Conservation (phyloP, 306 rosid genomes). For the Cucurbita maxima region DNA sequence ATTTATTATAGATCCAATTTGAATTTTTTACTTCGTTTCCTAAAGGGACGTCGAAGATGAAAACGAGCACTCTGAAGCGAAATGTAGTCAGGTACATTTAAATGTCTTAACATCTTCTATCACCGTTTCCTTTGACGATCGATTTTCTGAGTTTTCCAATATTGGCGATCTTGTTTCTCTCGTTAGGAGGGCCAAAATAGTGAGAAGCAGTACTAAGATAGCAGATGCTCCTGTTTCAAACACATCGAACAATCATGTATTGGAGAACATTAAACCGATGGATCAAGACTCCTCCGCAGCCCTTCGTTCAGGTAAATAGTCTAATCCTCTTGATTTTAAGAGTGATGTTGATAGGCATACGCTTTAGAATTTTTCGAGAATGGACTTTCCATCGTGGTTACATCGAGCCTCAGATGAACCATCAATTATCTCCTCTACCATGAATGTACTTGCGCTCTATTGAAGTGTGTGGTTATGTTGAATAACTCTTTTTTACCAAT, state of each 20-base stretch:
- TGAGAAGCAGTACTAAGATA: constrained; percentile 29
- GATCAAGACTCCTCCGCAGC: constrained; percentile 33
- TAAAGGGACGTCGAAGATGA: constrained; percentile 60
- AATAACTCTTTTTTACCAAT: not conserved
- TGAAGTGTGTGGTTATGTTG: not conserved
- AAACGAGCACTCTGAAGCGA: constrained; percentile 47
- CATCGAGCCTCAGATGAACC: not conserved
- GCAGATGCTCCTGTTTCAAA: constrained; percentile 23
- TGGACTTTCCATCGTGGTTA: not conserved
- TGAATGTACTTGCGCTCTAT: not conserved
- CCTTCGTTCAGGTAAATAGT: constrained; percentile 41
- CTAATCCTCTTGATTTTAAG: not conserved
- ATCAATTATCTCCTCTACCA: not conserved
- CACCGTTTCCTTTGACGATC: not conserved
- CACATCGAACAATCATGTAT: constrained; percentile 20
- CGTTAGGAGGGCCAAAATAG: constrained; percentile 70
- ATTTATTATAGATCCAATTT: not conserved
- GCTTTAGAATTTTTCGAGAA: not conserved
- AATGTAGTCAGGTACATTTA: constrained; percentile 53
- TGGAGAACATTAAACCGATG: constrained; percentile 29
- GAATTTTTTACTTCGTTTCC: constrained; percentile 2
- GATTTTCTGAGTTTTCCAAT: not conserved
- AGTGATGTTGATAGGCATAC: not conserved
- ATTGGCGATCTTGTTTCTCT: not conserved
- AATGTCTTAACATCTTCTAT: not conserved